A percentile compares a stretch with the other conserved stretches of the same genome.
phyloP scores from a whole-genome alignment of 805 yeast genomes.

The Grigorovia transvaalensis region DNA sequence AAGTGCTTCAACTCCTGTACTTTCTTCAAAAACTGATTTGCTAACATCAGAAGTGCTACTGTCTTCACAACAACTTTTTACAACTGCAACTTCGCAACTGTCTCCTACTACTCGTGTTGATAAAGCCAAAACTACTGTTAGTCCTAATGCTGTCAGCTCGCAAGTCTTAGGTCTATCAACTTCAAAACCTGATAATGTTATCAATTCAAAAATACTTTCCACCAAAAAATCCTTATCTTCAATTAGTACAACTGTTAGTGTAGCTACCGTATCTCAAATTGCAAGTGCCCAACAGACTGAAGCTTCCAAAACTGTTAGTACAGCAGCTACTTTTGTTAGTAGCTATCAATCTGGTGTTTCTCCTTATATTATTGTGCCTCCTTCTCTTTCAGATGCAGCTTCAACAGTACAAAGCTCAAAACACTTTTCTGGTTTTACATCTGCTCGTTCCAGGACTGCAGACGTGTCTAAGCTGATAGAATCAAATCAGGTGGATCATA shows the following conservation, averaged over 20 bases:
- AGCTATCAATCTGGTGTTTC: background rate
- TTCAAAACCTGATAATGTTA: background rate
- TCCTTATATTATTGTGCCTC: background rate
- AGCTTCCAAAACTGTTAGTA: background rate
- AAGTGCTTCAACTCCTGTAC: no score
- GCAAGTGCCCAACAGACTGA: background rate
- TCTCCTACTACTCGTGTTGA: background rate
- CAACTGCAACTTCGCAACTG: no score
- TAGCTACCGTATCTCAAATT: background rate
- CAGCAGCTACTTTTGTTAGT: background rate
- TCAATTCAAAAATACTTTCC: background rate
- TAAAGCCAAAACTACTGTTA: background rate
- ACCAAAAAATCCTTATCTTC: no score
- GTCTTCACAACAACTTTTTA: no score
- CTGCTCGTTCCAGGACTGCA: background rate
- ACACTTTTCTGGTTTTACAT: background rate
- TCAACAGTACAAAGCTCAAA: background rate
- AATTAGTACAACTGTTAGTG: no score
- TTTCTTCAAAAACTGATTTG: no score
- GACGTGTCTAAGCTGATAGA: background rate
- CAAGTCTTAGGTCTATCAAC: background rate
- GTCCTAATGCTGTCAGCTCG: background rate
- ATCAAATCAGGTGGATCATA: background rate
- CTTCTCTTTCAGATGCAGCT: background rate
- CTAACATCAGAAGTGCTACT: no score